Percentiles rank a stretch among this genome's conserved stretches.
Evolutionary conservation across 345 rosid species (phyloP).

Genomic region (Populus ilicifolia): DNA sequence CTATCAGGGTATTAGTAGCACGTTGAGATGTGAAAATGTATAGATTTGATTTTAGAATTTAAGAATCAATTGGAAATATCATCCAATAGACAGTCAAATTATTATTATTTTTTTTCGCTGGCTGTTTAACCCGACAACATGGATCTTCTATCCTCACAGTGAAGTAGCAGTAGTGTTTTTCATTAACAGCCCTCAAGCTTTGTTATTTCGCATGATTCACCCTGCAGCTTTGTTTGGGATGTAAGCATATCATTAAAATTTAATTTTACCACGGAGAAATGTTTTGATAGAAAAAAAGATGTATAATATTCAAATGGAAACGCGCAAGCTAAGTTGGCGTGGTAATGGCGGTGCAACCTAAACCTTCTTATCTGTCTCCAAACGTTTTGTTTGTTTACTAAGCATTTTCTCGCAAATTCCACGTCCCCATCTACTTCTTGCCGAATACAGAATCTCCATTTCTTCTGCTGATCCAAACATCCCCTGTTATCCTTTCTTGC

Average conservation of each 20-base stretch:
- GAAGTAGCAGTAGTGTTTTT: too few relatives aligned
- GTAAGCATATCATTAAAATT: neutral
- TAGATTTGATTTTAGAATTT: neutral
- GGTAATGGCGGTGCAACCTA: too few relatives aligned
- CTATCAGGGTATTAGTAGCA: too few relatives aligned
- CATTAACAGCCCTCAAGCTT: too few relatives aligned
- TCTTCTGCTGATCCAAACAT: neutral
- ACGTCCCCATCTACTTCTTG: slow-evolving; percentile 1
- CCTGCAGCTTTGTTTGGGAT: too few relatives aligned
- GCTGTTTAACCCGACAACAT: too few relatives aligned
- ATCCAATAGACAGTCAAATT: neutral
- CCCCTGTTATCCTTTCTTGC: neutral
- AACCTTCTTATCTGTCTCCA: neutral
- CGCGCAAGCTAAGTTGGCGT: neutral
- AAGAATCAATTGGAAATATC: too few relatives aligned
- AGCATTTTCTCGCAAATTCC: neutral
- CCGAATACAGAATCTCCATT: neutral
- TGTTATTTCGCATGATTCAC: too few relatives aligned
- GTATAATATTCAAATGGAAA: neutral
- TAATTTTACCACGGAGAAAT: neutral
- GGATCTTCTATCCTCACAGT: too few relatives aligned
- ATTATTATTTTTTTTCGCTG: too few relatives aligned
- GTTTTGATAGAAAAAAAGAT: neutral
- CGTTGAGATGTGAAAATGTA: too few relatives aligned
- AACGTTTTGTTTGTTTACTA: neutral